phyloP scores from a whole-genome alignment of 2,329 filamentous ascomycete genomes.

The Xylaria sp. region DNA sequence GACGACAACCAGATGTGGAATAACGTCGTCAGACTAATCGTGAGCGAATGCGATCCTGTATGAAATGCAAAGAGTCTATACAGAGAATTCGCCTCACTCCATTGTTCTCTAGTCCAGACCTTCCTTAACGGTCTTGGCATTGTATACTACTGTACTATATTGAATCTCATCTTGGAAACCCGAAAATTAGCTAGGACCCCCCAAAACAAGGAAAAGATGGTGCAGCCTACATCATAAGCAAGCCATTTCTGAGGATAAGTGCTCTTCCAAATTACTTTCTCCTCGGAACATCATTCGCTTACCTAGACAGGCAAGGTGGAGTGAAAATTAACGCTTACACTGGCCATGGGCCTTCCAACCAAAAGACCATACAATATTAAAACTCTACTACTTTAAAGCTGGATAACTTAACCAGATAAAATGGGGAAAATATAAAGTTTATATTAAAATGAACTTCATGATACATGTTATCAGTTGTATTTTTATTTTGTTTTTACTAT shows the following conservation, averaged over 20 bases:
- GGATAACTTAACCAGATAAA: too few species aligned
- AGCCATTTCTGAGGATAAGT: background rate
- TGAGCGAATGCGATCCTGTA: background rate
- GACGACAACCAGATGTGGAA: background rate
- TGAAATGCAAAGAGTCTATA: background rate
- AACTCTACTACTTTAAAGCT: too few species aligned
- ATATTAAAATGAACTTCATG: too few species aligned
- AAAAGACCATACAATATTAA: too few species aligned
- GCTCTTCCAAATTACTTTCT: background rate
- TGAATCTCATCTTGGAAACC: background rate
- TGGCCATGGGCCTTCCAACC: too few species aligned
- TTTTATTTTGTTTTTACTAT: too few species aligned
- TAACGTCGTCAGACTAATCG: background rate
- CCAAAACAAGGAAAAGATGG: background rate
- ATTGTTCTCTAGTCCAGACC: background rate
- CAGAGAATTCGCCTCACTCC: background rate
- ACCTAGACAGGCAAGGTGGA: too few species aligned
- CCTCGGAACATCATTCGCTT: constrained; percentile 2
- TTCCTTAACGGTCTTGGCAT: background rate
- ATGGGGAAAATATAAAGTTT: too few species aligned
- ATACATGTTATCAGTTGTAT: too few species aligned
- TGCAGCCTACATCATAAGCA: background rate
- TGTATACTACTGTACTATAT: background rate
- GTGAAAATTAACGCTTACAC: too few species aligned
- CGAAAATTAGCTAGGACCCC: too few species aligned